Percentiles rank a stretch among this genome's conserved stretches.
Conservation (phyloP, 768 basidiomycete genomes). For the Psilocybe azurescens region DNA sequence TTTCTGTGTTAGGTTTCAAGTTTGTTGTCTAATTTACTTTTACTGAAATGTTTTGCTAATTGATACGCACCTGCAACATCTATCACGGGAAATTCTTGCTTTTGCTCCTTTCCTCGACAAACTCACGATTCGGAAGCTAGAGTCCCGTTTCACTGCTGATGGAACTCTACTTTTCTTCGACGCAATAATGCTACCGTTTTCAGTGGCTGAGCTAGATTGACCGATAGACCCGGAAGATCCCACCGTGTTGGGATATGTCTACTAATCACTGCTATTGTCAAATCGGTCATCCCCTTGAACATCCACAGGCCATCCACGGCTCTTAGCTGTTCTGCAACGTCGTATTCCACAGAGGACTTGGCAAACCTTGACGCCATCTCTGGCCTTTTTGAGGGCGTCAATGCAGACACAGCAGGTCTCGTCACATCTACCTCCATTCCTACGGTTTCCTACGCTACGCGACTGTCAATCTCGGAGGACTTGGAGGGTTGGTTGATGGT, state of each 20-base stretch:
- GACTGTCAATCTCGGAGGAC: not conserved
- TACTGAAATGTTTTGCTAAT: not conserved
- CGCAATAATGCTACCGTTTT: conserved; percentile 4
- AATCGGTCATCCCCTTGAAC: conserved; percentile 26
- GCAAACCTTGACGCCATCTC: conserved; percentile 15
- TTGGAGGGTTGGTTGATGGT: conserved; percentile 11
- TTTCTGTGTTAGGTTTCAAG: conserved; percentile 14
- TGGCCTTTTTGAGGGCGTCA: conserved; percentile 26
- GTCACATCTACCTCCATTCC: conserved; percentile 26
- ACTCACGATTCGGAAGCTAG: conserved; percentile 30
- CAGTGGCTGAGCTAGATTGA: not conserved
- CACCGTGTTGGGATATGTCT: not conserved
- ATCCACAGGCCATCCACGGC: conserved; percentile 7
- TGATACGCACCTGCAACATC: conserved; percentile 19
- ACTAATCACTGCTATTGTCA: conserved; percentile 23
- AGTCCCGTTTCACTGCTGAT: conserved; percentile 27
- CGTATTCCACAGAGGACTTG: not conserved
- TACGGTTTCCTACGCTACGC: conserved; percentile 21
- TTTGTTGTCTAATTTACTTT: conserved; percentile 6
- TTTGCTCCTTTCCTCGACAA: conserved; percentile 34
- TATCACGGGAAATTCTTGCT: conserved; percentile 23
- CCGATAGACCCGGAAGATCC: not conserved
- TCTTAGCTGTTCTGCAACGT: not conserved
- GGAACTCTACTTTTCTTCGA: conserved; percentile 34
- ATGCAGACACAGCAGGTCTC: conserved; percentile 23